Base-by-base conservation (phyloP, 352 stramenopile species). In the Globisporangium recalcitrans region DNA sequence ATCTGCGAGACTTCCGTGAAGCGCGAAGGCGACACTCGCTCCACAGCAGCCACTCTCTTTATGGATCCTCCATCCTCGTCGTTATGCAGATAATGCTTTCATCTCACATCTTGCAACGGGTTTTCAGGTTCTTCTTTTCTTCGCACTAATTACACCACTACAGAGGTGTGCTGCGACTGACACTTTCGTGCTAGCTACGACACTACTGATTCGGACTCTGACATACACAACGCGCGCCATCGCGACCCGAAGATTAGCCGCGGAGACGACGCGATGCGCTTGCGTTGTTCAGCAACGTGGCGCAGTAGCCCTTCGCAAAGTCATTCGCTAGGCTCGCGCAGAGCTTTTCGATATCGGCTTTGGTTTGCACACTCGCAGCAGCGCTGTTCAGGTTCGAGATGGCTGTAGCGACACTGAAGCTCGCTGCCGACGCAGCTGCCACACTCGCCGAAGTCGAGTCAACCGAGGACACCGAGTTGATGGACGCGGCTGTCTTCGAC, bases 271-370 rank as follows among this genome's bases (percentile, higher is more conserved):
- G 48, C 16, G 48, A 22, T 0, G 48, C n/a, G 24, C 48, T 54
- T 26, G 13, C 24, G 4, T 29, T 1, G 14, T 4, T 54, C 6
- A 54, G 26, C 48, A 54, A 10, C 26, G 48, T 22, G 48, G 16
- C 7, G 6, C 48, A 54, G 48, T 54, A 54, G 48, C 48, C 14
- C 16, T 54, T 54, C 24, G 26, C 48, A 29, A 54, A 54, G 21
- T 54, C 26, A 16, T 54, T 54, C 48, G 26, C 48, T 36, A 26
- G 48, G 26, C 48, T 54, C 26, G 24, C 48, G 6, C 48, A 54
- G 48, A 54, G 48, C 16, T 22, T 34, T n/a, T 54, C 48, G n/a
- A 54, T 34, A 26, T 38, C 48, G 16, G 22, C 31, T 26, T 34
- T 54, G 26, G 5, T 24, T 29, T 54, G 26, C 24, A 54, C 48